Base-by-base conservation (phyloP, 495 filamentous ascomycete genomes). In the Halenospora varia region DNA sequence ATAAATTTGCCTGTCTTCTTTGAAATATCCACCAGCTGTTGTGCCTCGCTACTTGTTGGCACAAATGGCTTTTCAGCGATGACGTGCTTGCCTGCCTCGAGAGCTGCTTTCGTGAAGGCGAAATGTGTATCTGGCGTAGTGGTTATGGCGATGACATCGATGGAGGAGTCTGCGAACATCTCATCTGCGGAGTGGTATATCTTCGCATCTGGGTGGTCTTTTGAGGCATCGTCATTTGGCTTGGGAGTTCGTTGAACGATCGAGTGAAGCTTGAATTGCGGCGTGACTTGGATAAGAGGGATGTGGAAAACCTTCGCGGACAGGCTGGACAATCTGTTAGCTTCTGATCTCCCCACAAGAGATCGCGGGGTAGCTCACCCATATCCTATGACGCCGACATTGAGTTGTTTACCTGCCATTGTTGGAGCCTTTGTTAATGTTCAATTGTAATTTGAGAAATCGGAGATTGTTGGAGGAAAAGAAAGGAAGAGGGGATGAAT, bases 281-380 rank as follows among this genome's bases (percentile, higher is more conserved):
- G 75, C 1, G 85, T 81, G 22, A 77, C 74, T 40, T 73, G 71
- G 67, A 96, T 86, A 72, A 94, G 88, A 56, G 91, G 91, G 70
- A 96, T 93, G 73, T 96, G 91, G 75, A 95, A 95, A 72, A 87
- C 72, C 65, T 93, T 93, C 62, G 91, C 90, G 44, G 90, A 92
- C 72, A 92, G 75, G 66, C 90, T 81, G 50, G 25, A 3, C 15
- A 25, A 24, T n/a, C 4, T 44, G 40, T 62, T 39, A 63, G 64
- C 49, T 2, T 60, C 59, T 60, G 59, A 48, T n/a, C 8, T n/a
- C 61, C 18, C 29, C 2, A 10, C 19, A 44, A 44, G n/a, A 23
- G 40, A 44, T 24, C 41, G 13, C 3, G 44, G 46, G n/a, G 18
- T 8, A 45, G 54, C 73, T 65, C 70, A 75, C 78, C 79, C 79